A percentile compares a stretch with the other conserved stretches of the same genome.
Evolutionary conservation across 306 rosid species (phyloP).

Genomic region (Dalbergia cultrata): DNA sequence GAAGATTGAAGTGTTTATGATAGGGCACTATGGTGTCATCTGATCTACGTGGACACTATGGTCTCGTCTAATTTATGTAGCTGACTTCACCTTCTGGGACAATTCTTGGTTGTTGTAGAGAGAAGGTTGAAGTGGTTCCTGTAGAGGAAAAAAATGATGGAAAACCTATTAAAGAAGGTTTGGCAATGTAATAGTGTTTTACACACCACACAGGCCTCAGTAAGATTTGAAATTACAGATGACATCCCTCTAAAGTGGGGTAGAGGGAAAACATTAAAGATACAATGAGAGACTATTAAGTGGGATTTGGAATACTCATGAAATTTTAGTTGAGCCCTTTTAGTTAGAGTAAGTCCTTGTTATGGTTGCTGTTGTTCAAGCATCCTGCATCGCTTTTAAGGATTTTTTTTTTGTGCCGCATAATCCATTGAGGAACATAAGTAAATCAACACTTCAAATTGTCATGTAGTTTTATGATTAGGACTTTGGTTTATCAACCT

Average conservation of each 20-base stretch:
- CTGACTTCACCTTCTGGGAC: not conserved
- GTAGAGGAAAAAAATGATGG: not conserved
- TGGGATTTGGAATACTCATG: conserved; percentile 5
- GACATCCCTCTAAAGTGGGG: not conserved
- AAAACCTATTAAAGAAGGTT: not conserved
- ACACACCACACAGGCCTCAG: not conserved
- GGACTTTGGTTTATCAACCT: not conserved
- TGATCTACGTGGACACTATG: not conserved
- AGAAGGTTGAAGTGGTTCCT: not conserved
- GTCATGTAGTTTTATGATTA: not conserved
- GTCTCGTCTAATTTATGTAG: no score
- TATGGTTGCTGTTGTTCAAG: not conserved
- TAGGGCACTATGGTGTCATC: not conserved
- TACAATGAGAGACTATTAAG: not conserved
- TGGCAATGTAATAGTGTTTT: not conserved
- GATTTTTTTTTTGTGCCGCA: not conserved
- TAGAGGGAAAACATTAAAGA: conserved; percentile 8
- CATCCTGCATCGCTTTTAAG: not conserved
- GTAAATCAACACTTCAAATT: conserved; percentile 6
- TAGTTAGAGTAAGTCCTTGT: not conserved
- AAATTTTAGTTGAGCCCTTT: not conserved
- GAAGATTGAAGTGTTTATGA: not conserved
- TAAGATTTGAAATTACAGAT: not conserved
- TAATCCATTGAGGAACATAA: not conserved
- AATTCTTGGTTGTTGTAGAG: not conserved